Evolutionary conservation across 192 early-diverging fungal genomes (phyloP).

Genomic region (Backusella luteola): DNA sequence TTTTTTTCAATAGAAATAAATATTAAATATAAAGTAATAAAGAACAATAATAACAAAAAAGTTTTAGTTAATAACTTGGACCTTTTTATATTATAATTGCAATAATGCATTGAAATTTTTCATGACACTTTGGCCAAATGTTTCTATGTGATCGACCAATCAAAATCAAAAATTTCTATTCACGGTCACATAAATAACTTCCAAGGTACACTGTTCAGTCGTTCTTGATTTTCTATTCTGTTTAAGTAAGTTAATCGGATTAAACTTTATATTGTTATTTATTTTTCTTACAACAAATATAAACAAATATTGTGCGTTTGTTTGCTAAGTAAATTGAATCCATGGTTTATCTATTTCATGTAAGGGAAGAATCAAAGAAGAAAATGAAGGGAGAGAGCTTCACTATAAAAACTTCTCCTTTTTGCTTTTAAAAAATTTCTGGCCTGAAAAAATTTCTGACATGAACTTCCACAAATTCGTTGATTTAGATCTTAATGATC

Average conservation of each 20-base stretch:
- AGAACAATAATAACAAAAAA: background rate
- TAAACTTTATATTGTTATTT: background rate
- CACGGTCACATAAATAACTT: conserved; percentile 10
- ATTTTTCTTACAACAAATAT: background rate
- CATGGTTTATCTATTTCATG: background rate
- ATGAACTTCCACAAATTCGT: background rate
- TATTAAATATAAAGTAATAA: background rate
- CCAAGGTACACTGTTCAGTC: background rate
- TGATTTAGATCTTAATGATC: background rate
- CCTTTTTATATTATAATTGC: background rate
- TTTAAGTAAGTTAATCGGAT: background rate
- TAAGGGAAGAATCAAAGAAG: background rate
- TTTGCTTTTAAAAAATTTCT: background rate
- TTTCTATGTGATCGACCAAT: background rate
- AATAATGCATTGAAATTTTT: conserved; percentile 7
- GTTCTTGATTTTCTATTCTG: background rate
- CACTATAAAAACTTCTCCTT: background rate
- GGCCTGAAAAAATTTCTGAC: background rate
- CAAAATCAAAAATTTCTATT: conserved; percentile 15
- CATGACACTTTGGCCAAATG: background rate
- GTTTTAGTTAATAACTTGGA: background rate
- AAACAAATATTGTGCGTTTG: background rate
- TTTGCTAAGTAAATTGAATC: background rate
- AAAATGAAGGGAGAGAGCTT: background rate
- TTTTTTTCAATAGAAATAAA: background rate